Conservation (phyloP, 2,329 filamentous ascomycete species). For the Talaromyces sp. region DNA sequence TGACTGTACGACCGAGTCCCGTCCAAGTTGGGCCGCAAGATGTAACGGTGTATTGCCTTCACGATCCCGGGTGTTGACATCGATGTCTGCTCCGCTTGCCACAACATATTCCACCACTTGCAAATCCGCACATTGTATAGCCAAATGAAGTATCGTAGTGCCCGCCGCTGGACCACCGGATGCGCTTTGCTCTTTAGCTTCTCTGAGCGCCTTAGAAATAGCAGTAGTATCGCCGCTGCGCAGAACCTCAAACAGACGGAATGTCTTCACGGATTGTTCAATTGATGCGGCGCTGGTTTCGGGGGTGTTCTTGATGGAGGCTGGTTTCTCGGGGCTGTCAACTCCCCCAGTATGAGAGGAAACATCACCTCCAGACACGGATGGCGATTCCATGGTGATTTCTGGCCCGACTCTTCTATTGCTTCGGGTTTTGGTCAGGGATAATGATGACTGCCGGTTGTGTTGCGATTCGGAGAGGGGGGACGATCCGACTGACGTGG, state of each 20-base stretch:
- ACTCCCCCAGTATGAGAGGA: slow-evolving; percentile 30
- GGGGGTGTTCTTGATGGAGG: slow-evolving; percentile 4
- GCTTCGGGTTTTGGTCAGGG: slow-evolving; percentile 33
- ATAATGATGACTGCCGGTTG: slow-evolving; percentile 29
- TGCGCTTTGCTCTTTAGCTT: slow-evolving; percentile 54
- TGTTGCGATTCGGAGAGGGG: slow-evolving; percentile 29
- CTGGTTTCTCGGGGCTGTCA: slow-evolving; percentile 22
- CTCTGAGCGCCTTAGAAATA: slow-evolving; percentile 76
- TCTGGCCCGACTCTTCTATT: slow-evolving; percentile 28
- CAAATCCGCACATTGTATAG: slow-evolving; percentile 91
- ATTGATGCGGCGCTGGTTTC: slow-evolving; percentile 53
- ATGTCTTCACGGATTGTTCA: slow-evolving; percentile 91
- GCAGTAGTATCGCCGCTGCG: slow-evolving; percentile 86
- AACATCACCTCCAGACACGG: slow-evolving; percentile 26
- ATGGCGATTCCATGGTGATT: slow-evolving; percentile 30
- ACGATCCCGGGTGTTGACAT: slow-evolving; percentile 85
- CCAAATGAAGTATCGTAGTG: slow-evolving; percentile 87
- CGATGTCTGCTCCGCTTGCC: slow-evolving; percentile 68
- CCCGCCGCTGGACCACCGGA: slow-evolving; percentile 44
- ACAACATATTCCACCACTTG: slow-evolving; percentile 94
- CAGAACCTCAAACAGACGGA: slow-evolving; percentile 89
- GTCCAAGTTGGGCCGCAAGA: slow-evolving; percentile 78
- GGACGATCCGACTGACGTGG: slow-evolving; percentile 30
- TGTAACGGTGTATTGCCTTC: slow-evolving; percentile 95
- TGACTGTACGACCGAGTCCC: slow-evolving; percentile 75